Percentiles rank a stretch among this genome's conserved stretches.
Conservation (phyloP, 108 stramenopile species). For the Skeletonema menzelii region DNA sequence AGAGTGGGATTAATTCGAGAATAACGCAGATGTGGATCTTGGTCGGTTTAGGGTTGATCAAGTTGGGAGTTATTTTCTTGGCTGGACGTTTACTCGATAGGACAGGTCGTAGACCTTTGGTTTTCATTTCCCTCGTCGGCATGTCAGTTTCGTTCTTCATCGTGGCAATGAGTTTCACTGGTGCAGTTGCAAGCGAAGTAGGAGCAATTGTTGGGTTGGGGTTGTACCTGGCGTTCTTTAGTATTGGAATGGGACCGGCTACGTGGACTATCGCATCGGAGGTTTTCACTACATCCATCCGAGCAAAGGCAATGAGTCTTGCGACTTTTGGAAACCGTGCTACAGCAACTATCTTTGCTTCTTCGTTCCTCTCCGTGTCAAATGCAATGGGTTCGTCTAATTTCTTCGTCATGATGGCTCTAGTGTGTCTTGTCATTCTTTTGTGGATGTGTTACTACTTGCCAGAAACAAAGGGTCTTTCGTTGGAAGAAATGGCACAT, state of each 20-base stretch:
- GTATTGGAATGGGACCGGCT: conserved; percentile 77
- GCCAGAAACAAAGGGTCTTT: conserved; percentile 83
- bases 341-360: conserved; percentile 63
- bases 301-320: conserved; percentile 88
- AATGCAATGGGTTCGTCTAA: conserved; percentile 61
- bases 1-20: conserved; percentile 59
- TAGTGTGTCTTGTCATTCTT: conserved; percentile 52
- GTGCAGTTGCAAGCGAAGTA: conserved; percentile 6
- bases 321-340: conserved; percentile 83
- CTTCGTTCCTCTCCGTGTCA: conserved; percentile 72
- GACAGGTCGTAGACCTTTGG: conserved; percentile 66
- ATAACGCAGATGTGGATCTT: conserved; percentile 54
- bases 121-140: conserved; percentile 72
- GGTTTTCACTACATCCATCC: conserved; percentile 79
- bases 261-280: conserved; percentile 88
- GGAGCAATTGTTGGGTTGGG: conserved; percentile 53
- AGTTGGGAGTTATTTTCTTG: conserved; percentile 59
- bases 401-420: conserved; percentile 71
- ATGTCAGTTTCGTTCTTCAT: conserved; percentile 41
- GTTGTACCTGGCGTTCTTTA: conserved; percentile 83
- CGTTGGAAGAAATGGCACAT: conserved; percentile 85
- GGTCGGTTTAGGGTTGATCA: conserved; percentile 66
- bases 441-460: conserved; percentile 67
- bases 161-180: conserved; percentile 38
- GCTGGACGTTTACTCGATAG: conserved; percentile 72